These are phyloP conservation scores for Chaetomium tenue DNA, from an alignment of 495 filamentous ascomycete species.

Conservation along the genomic window DNA sequence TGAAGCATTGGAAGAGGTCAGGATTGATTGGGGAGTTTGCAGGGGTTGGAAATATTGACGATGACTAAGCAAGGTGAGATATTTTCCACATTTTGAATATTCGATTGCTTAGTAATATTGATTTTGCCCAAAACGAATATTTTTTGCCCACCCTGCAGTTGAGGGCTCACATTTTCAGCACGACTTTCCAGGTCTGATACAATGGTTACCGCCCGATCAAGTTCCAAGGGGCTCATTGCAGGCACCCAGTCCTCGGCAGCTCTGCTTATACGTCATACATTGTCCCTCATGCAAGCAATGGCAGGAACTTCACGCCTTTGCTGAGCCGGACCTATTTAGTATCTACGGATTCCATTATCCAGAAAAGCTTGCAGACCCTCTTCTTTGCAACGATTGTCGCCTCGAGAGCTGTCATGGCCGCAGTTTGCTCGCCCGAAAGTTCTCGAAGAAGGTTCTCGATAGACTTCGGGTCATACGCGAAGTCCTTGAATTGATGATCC, in stretches of 20 bases:
- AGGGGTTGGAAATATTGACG: too few species aligned
- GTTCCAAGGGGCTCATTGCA: too few species aligned
- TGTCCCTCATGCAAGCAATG: conserved; percentile 12
- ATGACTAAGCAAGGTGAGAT: too few species aligned
- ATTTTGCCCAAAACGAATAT: too few species aligned
- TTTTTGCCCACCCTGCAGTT: too few species aligned
- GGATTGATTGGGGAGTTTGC: too few species aligned
- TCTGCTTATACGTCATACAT: neutral
- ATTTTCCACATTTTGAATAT: too few species aligned
- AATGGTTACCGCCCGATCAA: neutral
- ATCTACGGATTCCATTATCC: neutral
- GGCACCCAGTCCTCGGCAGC: too few species aligned
- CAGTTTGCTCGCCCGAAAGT: neutral
- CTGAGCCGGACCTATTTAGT: neutral
- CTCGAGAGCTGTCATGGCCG: neutral
- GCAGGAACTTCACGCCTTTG: conserved; percentile 9
- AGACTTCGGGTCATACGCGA: neutral
- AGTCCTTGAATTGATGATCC: accelerated
- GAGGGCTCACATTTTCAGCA: neutral
- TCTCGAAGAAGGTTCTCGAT: neutral
- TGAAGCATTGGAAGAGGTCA: too few species aligned
- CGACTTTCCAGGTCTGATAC: conserved; percentile 3
- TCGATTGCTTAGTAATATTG: too few species aligned
- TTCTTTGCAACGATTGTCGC: conserved; percentile 11
- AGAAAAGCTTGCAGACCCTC: neutral